Percentiles rank a stretch among this genome's conserved stretches.
Evolutionary conservation across 257 asterid species (phyloP).

Genomic region (Craterostigma plantagineum): DNA sequence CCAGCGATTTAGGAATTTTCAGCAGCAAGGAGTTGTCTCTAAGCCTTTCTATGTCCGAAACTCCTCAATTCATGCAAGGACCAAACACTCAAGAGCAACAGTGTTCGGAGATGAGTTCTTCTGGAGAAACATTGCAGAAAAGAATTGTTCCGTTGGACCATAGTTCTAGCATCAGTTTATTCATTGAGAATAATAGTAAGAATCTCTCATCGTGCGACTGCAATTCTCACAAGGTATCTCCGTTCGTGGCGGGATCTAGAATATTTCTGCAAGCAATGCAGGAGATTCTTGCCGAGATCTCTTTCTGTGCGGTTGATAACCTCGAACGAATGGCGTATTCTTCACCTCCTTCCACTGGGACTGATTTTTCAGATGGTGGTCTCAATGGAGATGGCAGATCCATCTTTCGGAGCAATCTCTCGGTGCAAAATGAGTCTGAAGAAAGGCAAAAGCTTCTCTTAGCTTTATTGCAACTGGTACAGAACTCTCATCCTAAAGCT

Average conservation of each 20-base stretch:
- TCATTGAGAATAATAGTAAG: no score
- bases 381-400: conserved; percentile 8
- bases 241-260: conserved; percentile 28
- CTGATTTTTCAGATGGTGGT: no score
- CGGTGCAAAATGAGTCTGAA: conserved; percentile 18
- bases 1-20: conserved; percentile 19
- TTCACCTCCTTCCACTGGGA: conserved; percentile 9
- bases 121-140: conserved; percentile 10
- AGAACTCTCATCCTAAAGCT: no score
- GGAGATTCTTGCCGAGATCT: conserved; percentile 57
- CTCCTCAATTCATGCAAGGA: conserved; percentile 8
- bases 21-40: conserved; percentile 43
- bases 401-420: conserved; percentile 8
- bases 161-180: conserved; percentile 5
- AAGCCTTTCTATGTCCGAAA: conserved; percentile 44
- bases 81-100: conserved; percentile 22
- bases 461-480: conserved; percentile 54
- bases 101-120: conserved; percentile 37
- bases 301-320: conserved; percentile 32
- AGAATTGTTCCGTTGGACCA: no score
- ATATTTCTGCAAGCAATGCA: conserved; percentile 53
- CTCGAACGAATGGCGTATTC: conserved; percentile 11
- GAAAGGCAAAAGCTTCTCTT: conserved; percentile 45
- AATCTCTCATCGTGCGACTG: no score
- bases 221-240: conserved; percentile 25